Base-by-base conservation (phyloP, 495 filamentous ascomycete species). In the Parachaetomium inaequale region DNA sequence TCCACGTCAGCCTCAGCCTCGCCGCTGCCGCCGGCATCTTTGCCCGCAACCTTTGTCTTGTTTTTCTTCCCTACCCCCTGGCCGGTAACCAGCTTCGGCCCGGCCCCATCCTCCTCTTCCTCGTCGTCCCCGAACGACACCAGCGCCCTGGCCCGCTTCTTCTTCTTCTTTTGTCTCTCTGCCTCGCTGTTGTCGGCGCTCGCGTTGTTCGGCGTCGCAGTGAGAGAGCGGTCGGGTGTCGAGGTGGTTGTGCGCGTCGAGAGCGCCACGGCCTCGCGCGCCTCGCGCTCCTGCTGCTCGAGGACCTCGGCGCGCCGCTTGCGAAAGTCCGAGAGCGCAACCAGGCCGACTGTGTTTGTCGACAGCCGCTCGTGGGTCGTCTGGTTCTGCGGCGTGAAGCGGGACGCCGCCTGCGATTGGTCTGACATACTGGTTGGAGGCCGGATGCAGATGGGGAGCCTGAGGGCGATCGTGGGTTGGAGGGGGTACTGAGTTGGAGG, bases 261-360 rank as follows among this genome's bases (percentile, higher is more conserved):
- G n/a, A 82, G 74, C 61, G 81, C 28, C 17, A 19, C 43, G 43
- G 85, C 82, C 50, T 84, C 83, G 66, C 91, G 85, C 4, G 87
- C 88, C 71, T 94, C 91, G 60, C 89, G 83, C 66, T 92, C 89
- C 70, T 93, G 93, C 70, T 91, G 90, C 74, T 98, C 94, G 32
- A 96, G 79, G 29, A 93, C 91, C 74, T 98, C 91, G 65, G 92
- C 93, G 74, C 94, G 92, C 42, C 94, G 87, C 76, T 98, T 98
- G 74, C 94, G 92, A 78, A 97, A 98, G 72, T 98, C 94, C 66
- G 87, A 89, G 43, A 97, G 86, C 58, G 91, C 83, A 46, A 98
- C 94, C 15, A 98, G 86, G 47, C 94, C 94, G 56, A 96, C 92
- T 1, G 94, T 98, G 71, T 92, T 89, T 42, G 88, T 91, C 65